Evolutionary conservation across 2,329 filamentous ascomycete species (phyloP).

Genomic region (Amphichorda felina): DNA sequence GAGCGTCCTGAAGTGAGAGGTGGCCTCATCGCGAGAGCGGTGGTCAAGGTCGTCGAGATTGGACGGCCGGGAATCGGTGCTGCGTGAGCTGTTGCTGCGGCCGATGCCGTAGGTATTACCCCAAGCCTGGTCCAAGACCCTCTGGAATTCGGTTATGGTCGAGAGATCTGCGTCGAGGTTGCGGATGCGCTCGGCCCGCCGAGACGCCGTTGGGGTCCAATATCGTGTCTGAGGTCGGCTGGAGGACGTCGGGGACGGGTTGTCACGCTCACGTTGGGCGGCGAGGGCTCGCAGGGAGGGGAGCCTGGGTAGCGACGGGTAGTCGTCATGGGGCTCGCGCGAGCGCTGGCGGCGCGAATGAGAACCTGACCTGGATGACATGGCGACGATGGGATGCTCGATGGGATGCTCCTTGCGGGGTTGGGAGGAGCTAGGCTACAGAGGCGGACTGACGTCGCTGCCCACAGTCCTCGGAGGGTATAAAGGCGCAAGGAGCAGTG

Average conservation of each 20-base stretch:
- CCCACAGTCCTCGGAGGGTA: not conserved
- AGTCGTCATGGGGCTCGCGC: constrained; percentile 3
- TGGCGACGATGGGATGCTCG: not conserved
- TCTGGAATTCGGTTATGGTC: constrained; percentile 13
- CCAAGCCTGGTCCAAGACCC: constrained; percentile 14
- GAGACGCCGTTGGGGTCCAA: constrained; percentile 12
- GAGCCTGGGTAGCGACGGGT: constrained; percentile 1
- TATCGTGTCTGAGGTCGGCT: constrained; percentile 4
- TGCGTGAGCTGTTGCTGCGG: constrained; percentile 12
- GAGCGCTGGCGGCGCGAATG: constrained; percentile 2
- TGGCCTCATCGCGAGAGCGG: constrained; percentile 26
- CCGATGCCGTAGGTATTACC: constrained; percentile 8
- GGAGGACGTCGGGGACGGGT: not conserved
- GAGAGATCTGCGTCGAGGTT: constrained; percentile 14
- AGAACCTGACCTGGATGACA: constrained; percentile 4
- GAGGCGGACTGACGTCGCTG: not conserved
- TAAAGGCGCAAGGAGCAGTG: not conserved
- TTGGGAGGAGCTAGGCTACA: not conserved
- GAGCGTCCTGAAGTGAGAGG: constrained; percentile 29
- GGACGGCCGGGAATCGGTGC: constrained; percentile 11
- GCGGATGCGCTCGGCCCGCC: constrained; percentile 23
- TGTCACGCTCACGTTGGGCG: constrained; percentile 2
- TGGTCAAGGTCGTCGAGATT: constrained; percentile 24
- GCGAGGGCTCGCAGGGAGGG: constrained; percentile 3
- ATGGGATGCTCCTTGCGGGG: no score